These are phyloP conservation scores for Pestalotiopsis sp. DNA, from an alignment of 2,329 filamentous ascomycete species.

Conservation along the genomic window DNA sequence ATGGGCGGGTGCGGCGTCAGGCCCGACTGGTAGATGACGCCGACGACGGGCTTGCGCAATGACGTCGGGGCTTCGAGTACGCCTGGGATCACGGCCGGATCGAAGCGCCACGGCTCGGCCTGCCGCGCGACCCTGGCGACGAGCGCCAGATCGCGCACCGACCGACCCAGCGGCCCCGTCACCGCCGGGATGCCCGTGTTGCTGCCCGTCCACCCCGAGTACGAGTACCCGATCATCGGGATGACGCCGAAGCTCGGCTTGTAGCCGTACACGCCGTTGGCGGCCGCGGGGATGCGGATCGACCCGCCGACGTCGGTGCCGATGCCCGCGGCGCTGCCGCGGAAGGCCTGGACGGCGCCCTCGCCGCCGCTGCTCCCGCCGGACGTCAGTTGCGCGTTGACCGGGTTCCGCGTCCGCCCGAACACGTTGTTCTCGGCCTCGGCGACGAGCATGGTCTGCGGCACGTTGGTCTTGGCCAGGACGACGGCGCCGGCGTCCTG, in stretches of 20 bases:
- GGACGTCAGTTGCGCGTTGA: constrained; percentile 21
- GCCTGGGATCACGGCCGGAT: constrained; percentile 25
- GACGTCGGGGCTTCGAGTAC: constrained; percentile 21
- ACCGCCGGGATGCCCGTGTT: constrained; percentile 33
- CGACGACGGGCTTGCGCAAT: constrained; percentile 29
- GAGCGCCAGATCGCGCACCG: constrained; percentile 28
- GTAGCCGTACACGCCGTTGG: constrained; percentile 33
- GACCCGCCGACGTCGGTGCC: constrained; percentile 29
- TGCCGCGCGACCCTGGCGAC: constrained; percentile 24
- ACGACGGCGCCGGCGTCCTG: constrained; percentile 23
- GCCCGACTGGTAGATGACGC: constrained; percentile 30
- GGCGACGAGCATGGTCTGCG: constrained; percentile 27
- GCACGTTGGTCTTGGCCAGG: constrained; percentile 26
- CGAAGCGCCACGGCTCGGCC: constrained; percentile 26
- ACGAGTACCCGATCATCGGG: constrained; percentile 34
- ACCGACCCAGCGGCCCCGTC: constrained; percentile 28
- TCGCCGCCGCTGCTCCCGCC: constrained; percentile 29
- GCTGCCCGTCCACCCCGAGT: constrained; percentile 31
- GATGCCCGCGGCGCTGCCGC: constrained; percentile 26
- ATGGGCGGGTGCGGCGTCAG: constrained; percentile 34
- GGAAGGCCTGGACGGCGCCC: constrained; percentile 23
- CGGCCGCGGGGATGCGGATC: constrained; percentile 30
- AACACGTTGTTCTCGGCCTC: constrained; percentile 27
- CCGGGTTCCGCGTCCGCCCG: constrained; percentile 26
- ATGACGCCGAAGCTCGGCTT: constrained; percentile 33